Conservation (phyloP, 1,284 basidiomycete genomes). For the Thelephora terrestris region DNA sequence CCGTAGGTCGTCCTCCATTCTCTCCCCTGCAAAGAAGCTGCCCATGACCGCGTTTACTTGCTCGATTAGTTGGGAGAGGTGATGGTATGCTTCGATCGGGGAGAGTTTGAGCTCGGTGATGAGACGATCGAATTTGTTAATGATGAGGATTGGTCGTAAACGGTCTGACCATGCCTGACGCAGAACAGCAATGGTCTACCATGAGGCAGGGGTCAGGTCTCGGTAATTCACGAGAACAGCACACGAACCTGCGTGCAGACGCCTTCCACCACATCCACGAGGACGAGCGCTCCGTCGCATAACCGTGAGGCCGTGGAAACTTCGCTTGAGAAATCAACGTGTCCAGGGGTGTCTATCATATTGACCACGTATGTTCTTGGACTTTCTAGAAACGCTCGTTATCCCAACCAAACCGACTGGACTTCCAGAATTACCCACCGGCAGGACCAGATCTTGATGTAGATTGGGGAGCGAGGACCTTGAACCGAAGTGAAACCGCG, state of each 20-base stretch:
- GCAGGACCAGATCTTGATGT: not conserved
- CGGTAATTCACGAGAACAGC: not conserved
- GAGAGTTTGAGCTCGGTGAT: slow-evolving; percentile 91
- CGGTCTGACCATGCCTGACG: slow-evolving; percentile 92
- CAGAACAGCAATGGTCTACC: slow-evolving; percentile 87
- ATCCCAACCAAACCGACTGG: slow-evolving; percentile 8
- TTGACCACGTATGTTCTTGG: slow-evolving; percentile 72
- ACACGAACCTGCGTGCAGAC: slow-evolving; percentile 87
- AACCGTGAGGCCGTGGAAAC: slow-evolving; percentile 91
- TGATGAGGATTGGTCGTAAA: slow-evolving; percentile 85
- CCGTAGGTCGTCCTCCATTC: slow-evolving; percentile 95
- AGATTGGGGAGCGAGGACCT: slow-evolving; percentile 41
- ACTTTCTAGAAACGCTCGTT: slow-evolving; percentile 35
- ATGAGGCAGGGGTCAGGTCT: not conserved
- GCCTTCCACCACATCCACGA: slow-evolving; percentile 98
- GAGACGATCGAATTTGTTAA: slow-evolving; percentile 96
- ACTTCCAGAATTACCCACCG: slow-evolving; percentile 2
- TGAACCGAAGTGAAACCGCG: slow-evolving; percentile 83
- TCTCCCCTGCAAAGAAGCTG: slow-evolving; percentile 86
- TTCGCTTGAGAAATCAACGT: slow-evolving; percentile 97
- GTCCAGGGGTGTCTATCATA: slow-evolving; percentile 97
- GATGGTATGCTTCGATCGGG: slow-evolving; percentile 91
- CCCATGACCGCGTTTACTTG: slow-evolving; percentile 99
- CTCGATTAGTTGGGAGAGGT: slow-evolving; percentile 88
- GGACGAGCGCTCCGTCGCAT: slow-evolving; percentile 91